Conservation (phyloP, 2,329 filamentous ascomycete species). For the Arthrocladium fulminans region DNA sequence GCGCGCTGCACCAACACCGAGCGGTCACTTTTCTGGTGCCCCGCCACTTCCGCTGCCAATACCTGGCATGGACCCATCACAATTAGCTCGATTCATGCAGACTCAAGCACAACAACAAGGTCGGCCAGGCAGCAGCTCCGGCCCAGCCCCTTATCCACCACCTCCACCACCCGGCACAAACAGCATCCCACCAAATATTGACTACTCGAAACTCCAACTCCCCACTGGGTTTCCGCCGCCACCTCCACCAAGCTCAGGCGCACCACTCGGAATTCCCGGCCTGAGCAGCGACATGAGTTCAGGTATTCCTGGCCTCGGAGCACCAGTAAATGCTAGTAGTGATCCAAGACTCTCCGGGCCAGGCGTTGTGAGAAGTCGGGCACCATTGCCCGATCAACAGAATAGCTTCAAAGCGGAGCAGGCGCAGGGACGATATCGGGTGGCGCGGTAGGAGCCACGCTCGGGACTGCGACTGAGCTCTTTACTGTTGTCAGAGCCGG, state of each 20-base stretch:
- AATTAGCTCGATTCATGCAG: slow-evolving; percentile 26
- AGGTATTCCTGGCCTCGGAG: slow-evolving; percentile 30
- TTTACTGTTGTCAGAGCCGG: neutral
- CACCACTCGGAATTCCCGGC: slow-evolving; percentile 32
- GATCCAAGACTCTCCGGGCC: slow-evolving; percentile 24
- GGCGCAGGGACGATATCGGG: slow-evolving; percentile 45
- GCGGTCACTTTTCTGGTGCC: neutral
- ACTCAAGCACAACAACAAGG: slow-evolving; percentile 24
- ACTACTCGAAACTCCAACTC: slow-evolving; percentile 26
- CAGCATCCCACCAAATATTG: slow-evolving; percentile 21
- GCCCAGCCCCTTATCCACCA: slow-evolving; percentile 29
- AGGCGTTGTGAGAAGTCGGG: slow-evolving; percentile 47
- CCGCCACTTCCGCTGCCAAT: slow-evolving; percentile 35
- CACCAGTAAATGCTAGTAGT: slow-evolving; percentile 29
- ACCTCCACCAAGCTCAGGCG: slow-evolving; percentile 39
- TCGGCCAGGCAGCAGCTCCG: slow-evolving; percentile 25
- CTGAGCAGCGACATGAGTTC: slow-evolving; percentile 26
- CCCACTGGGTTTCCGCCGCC: slow-evolving; percentile 49
- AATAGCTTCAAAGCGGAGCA: slow-evolving; percentile 75
- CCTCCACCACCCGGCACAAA: slow-evolving; percentile 17
- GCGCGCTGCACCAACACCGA: slow-evolving; percentile 21
- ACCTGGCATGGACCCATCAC: slow-evolving; percentile 42
- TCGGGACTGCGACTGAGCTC: too few relatives aligned
- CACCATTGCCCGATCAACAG: slow-evolving; percentile 71
- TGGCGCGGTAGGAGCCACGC: slow-evolving; percentile 28